These are phyloP conservation scores for Punica granatum DNA, from an alignment of 345 rosid genomes.

Conservation along the genomic window DNA sequence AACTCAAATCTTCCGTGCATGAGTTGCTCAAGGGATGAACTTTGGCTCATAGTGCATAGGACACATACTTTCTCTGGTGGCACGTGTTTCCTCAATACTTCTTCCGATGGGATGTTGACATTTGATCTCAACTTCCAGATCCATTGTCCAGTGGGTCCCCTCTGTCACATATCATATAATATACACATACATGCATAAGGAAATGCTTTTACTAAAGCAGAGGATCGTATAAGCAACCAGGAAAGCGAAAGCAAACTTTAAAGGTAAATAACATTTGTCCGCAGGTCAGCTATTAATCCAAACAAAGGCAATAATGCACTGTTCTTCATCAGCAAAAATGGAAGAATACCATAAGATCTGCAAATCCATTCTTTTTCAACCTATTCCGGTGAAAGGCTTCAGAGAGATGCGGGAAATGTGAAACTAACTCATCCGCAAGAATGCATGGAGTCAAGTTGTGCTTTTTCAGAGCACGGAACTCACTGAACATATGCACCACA, in stretches of 20 bases:
- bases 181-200: conserved; percentile 14
- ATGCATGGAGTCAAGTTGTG: conserved; percentile 49
- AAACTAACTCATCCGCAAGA: conserved; percentile 61
- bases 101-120: conserved; percentile 68
- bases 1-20: not conserved
- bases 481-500: conserved; percentile 73
- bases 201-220: not conserved
- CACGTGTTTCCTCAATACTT: conserved; percentile 68
- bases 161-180: conserved; percentile 33
- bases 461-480: conserved; percentile 55
- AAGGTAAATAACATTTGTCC: not conserved
- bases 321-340: too few species aligned
- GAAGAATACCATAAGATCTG: conserved; percentile 45
- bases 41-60: not conserved
- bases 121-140: conserved; percentile 64
- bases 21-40: not conserved
- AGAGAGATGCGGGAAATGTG: conserved; percentile 58
- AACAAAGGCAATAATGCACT: too few species aligned
- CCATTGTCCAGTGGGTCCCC: conserved; percentile 56
- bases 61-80: conserved; percentile 84
- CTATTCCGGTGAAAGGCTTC: conserved; percentile 64
- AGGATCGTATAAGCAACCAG: not conserved
- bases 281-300: not conserved
- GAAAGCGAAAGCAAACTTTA: not conserved
- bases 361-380: conserved; percentile 60